Base-by-base conservation (phyloP, 768 basidiomycete species). In the Sporobolomyces pararoseus region DNA sequence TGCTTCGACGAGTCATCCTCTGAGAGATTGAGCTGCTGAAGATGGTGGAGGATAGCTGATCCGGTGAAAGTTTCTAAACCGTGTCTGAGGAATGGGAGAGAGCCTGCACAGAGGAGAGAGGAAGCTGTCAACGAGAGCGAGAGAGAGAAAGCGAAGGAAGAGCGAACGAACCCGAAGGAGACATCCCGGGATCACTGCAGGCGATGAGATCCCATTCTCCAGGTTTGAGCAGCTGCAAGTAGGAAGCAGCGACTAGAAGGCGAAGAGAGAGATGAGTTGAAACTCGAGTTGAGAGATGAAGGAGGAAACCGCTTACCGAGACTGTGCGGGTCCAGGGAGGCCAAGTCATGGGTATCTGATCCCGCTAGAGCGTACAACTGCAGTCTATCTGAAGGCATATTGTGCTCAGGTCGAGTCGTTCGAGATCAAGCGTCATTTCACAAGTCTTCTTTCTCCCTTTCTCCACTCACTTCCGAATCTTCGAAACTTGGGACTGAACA, bases 171-270 rank as follows among this genome's bases (percentile, higher is more conserved):
- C 55, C 59, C 7, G 63, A 61, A 3, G 67, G 67, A 2, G 67
- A 64, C 23, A 57, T 32, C 25, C 31, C 31, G 0, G 63, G 39
- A 44, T 73, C 72, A 0, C 61, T 52, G 23, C 58, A 69, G 12
- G 47, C 27, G 0, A 66, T 61, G 32, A 73, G 63, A 27, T 58
- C 39, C 68, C 68, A 73, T 23, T 70, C 58, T 37, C 65, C 68
- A 3, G 72, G 64, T 3, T 37, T 34, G 17, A 73, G 39, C 7
- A 73, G 72, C 31, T 73, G 72, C 9, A 73, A 52, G 62, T 73
- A 73, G 9, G 68, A 66, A 1, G 72, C 72, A 1, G 68, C 65
- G 62, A 73, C 68, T 68, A 58, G 13, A 16, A 23, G 52, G 10
- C 0, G 21, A 1, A 7, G 7, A n/a, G 35, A 23, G 16, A 19